Conservation (phyloP, 2,329 filamentous ascomycete genomes). For the Volutella citrinella region DNA sequence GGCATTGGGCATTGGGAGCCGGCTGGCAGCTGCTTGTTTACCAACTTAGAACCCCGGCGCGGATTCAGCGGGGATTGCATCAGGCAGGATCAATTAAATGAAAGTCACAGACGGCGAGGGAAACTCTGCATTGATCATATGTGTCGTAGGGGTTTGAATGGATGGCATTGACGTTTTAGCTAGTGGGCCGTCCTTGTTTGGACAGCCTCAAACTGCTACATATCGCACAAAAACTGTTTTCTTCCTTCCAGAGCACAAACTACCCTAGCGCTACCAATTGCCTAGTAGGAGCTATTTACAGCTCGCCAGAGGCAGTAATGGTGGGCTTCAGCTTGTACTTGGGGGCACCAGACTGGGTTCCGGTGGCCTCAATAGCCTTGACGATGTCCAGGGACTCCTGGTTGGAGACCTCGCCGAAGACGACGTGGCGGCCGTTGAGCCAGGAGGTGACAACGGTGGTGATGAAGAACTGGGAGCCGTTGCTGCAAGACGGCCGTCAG, state of each 20-base stretch:
- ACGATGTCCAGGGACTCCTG: slow-evolving; percentile 49
- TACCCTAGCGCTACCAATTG: no score
- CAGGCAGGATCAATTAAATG: no score
- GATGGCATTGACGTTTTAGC: slow-evolving; percentile 20
- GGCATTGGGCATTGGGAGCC: no score
- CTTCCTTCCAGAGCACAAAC: no score
- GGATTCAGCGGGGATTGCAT: no score
- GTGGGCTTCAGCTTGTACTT: slow-evolving; percentile 56
- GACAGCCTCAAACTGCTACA: slow-evolving; percentile 15
- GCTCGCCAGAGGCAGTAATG: slow-evolving; percentile 52
- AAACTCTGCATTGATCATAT: no score
- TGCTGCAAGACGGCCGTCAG: slow-evolving; percentile 63
- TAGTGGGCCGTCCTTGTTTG: no score
- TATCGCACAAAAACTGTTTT: no score
- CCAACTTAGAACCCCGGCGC: no score
- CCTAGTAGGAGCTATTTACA: slow-evolving; percentile 35
- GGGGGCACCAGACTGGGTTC: slow-evolving; percentile 52
- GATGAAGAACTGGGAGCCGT: slow-evolving; percentile 97
- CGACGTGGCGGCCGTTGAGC: slow-evolving; percentile 79
- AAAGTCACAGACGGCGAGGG: no score
- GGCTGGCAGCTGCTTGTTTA: no score
- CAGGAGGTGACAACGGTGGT: slow-evolving; percentile 90
- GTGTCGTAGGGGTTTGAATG: slow-evolving; percentile 17
- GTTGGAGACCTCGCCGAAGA: slow-evolving; percentile 72
- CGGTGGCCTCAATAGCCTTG: slow-evolving; percentile 60